Evolutionary conservation across 768 basidiomycete species (phyloP).

Genomic region (Trametes villosa): DNA sequence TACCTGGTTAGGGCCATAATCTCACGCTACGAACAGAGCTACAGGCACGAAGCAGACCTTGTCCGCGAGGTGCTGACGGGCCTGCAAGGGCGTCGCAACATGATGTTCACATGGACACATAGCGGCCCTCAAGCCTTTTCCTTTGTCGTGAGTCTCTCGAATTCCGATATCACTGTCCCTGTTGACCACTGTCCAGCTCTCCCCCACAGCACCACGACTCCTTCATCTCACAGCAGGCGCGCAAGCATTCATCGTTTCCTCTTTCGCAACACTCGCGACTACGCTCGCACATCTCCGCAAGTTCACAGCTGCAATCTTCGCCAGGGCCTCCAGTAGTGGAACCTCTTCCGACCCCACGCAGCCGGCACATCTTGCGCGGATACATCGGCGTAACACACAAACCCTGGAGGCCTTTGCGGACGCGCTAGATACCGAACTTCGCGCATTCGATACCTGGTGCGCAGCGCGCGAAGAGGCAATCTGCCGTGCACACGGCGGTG

Average conservation of each 20-base stretch:
- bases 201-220: conserved; percentile 58
- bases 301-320: conserved; percentile 57
- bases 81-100: conserved; percentile 71
- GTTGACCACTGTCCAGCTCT: conserved; percentile 42
- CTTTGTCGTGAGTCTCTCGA: conserved; percentile 35
- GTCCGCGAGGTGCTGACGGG: conserved; percentile 79
- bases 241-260: conserved; percentile 64
- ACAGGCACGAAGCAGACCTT: conserved; percentile 75
- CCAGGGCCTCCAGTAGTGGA: conserved; percentile 32
- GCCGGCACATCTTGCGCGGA: conserved; percentile 8
- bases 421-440: conserved; percentile 65
- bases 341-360: conserved; percentile 9
- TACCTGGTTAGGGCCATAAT: neutral
- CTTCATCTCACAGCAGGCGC: conserved; percentile 69
- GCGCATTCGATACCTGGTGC: conserved; percentile 69
- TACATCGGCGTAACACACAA: conserved; percentile 42
- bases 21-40: conserved; percentile 47
- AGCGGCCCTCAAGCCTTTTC: conserved; percentile 34
- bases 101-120: conserved; percentile 48
- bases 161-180: neutral
- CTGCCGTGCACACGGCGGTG: conserved; percentile 58
- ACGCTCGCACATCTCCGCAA: conserved; percentile 63
- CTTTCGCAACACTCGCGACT: conserved; percentile 63
- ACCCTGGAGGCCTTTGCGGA: conserved; percentile 86
- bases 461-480: conserved; percentile 69